A percentile compares a stretch with the other conserved stretches of the same genome.
phyloP scores from a whole-genome alignment of 768 basidiomycete genomes.

The Scleroderma bovista region DNA sequence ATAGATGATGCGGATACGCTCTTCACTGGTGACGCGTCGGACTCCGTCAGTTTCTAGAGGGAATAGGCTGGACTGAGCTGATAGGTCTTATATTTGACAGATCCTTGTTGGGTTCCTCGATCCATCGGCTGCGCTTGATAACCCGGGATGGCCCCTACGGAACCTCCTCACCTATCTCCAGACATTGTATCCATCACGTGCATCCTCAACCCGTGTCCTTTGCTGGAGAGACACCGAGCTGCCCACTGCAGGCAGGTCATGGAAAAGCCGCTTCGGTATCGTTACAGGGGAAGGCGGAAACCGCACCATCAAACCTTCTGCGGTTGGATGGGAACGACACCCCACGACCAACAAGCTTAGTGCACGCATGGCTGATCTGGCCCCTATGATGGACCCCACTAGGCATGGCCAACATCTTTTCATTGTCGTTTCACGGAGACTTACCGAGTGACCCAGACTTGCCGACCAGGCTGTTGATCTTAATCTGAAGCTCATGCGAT shows the following conservation, averaged over 20 bases:
- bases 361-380: slow-evolving; percentile 84
- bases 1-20: slow-evolving; percentile 57
- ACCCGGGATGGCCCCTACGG: slow-evolving; percentile 90
- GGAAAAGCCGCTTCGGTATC: slow-evolving; percentile 63
- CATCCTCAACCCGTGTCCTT: slow-evolving; percentile 54
- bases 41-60: slow-evolving; percentile 32
- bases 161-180: slow-evolving; percentile 84
- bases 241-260: slow-evolving; percentile 34
- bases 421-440: not conserved
- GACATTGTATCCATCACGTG: slow-evolving; percentile 46
- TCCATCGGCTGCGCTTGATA: slow-evolving; percentile 69
- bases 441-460: slow-evolving; percentile 42
- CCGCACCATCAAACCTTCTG: slow-evolving; percentile 39
- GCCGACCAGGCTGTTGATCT: slow-evolving; percentile 97
- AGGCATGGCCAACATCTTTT: slow-evolving; percentile 38
- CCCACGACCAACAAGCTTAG: slow-evolving; percentile 73
- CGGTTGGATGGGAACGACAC: slow-evolving; percentile 97
- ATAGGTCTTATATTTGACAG: slow-evolving; percentile 18
- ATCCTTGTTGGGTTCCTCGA: slow-evolving; percentile 69
- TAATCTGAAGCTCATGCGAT: slow-evolving; percentile 96
- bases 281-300: slow-evolving; percentile 26
- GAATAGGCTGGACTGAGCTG: not conserved
- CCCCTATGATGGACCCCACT: slow-evolving; percentile 93
- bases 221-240: slow-evolving; percentile 70
- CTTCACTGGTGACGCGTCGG: slow-evolving; percentile 41